phyloP scores from a whole-genome alignment of 2,329 filamentous ascomycete species.

The Penicillium sp. region DNA sequence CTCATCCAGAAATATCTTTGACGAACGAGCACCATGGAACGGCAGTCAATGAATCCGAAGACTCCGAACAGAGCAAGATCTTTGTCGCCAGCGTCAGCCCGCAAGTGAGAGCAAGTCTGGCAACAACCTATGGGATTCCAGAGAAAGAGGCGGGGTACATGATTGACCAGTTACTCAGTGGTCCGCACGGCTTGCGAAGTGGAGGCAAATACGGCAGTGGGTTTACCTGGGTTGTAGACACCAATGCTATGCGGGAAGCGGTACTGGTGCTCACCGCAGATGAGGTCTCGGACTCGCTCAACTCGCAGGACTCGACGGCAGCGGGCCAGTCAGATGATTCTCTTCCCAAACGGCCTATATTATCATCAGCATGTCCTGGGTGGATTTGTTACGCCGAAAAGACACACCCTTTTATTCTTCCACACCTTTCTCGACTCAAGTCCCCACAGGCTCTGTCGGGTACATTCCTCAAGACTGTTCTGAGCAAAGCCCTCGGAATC shows the following conservation, averaged over 20 bases:
- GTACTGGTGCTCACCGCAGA: conserved; percentile 76
- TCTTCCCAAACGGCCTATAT: conserved; percentile 43
- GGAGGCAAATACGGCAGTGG: conserved; percentile 70
- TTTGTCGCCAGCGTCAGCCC: conserved; percentile 93
- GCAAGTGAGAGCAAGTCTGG: conserved; percentile 82
- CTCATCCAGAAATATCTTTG: conserved; percentile 46
- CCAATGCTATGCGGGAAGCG: conserved; percentile 75
- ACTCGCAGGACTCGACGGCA: conserved; percentile 10
- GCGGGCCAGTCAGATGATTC: conserved; percentile 19
- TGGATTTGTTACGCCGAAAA: conserved; percentile 99
- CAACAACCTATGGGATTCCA: conserved; percentile 73
- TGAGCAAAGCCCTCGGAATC: conserved; percentile 69
- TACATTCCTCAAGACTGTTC: conserved; percentile 79
- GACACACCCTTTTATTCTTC: conserved; percentile 88
- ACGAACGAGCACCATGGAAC: conserved; percentile 20
- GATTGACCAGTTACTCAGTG: conserved; percentile 74
- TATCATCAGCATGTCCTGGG: conserved; percentile 89
- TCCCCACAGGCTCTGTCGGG: conserved; percentile 91
- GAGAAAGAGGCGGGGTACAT: conserved; percentile 73
- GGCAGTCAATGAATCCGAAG: conserved; percentile 46
- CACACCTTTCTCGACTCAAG: conserved; percentile 85
- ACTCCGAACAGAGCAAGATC: conserved; percentile 57
- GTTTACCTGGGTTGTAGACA: conserved; percentile 89
- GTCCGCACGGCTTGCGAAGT: conserved; percentile 62
- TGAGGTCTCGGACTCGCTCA: conserved; percentile 56